Evolutionary conservation across 495 filamentous ascomycete species (phyloP).

Genomic region (Halenospora varia): DNA sequence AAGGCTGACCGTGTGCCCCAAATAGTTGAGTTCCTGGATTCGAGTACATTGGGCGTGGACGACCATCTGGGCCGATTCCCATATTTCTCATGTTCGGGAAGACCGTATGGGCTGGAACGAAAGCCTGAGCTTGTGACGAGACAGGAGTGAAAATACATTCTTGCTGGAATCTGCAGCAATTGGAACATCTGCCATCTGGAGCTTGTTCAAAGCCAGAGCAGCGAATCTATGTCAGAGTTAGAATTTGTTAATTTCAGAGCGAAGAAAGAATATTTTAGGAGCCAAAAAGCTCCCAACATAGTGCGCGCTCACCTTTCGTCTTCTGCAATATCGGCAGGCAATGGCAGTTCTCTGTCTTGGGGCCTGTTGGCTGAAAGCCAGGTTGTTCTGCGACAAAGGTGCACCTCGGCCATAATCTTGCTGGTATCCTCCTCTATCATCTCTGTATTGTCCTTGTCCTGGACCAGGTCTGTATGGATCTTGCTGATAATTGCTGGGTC

Average conservation of each 20-base stretch:
- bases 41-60: slow-evolving; percentile 34
- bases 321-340: slow-evolving; percentile 78
- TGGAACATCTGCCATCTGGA: slow-evolving; percentile 72
- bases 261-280: no score
- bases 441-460: slow-evolving; percentile 11
- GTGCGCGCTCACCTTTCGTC: slow-evolving; percentile 76
- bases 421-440: slow-evolving; percentile 19
- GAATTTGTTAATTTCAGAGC: background rate
- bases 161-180: slow-evolving; percentile 77
- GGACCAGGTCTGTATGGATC: slow-evolving; percentile 21
- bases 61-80: slow-evolving; percentile 38
- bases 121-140: slow-evolving; percentile 77
- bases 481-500: background rate
- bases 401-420: slow-evolving; percentile 21
- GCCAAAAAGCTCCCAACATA: no score
- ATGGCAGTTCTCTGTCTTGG: slow-evolving; percentile 79
- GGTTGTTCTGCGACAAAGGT: slow-evolving; percentile 23
- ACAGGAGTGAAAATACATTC: slow-evolving; percentile 86
- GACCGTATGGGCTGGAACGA: slow-evolving; percentile 74
- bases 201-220: slow-evolving; percentile 80
- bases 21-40: slow-evolving; percentile 51
- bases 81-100: slow-evolving; percentile 57
- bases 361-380: slow-evolving; percentile 49
- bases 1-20: slow-evolving; percentile 73
- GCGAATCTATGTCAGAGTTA: slow-evolving; percentile 57